Conservation (phyloP, 495 filamentous ascomycete genomes). For the Neurospora sublineolata region DNA sequence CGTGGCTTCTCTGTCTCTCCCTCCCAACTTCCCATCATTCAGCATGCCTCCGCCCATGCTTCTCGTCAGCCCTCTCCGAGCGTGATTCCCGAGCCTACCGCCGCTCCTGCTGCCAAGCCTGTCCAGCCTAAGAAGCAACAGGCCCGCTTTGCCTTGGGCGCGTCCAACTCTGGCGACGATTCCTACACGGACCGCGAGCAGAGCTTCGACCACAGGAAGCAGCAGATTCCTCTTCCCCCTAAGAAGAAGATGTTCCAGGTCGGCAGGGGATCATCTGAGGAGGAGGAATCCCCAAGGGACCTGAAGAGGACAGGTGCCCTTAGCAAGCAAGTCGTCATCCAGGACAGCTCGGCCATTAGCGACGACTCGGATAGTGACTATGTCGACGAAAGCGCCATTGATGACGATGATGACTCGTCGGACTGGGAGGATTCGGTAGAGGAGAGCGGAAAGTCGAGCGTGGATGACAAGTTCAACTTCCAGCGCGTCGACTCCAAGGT, state of each 20-base stretch:
- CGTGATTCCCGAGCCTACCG: constrained; percentile 32
- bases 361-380: constrained; percentile 63
- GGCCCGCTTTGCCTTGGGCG: constrained; percentile 45
- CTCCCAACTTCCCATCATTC: constrained; percentile 56
- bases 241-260: constrained; percentile 69
- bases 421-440: constrained; percentile 93
- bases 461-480: constrained; percentile 71
- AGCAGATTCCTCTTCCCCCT: constrained; percentile 34
- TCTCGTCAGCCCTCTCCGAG: constrained; percentile 15
- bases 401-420: constrained; percentile 76
- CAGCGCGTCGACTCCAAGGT: constrained; percentile 81
- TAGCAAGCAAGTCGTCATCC: constrained; percentile 59
- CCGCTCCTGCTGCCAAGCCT: constrained; percentile 36
- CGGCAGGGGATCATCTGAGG: constrained; percentile 66
- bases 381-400: constrained; percentile 71
- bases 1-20: constrained; percentile 88
- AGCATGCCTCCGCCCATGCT: constrained; percentile 16
- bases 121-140: constrained; percentile 39
- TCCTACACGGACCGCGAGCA: constrained; percentile 33
- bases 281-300: constrained; percentile 62
- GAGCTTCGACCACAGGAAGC: constrained; percentile 37
- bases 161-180: constrained; percentile 33
- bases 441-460: constrained; percentile 68
- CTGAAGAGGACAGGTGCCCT: constrained; percentile 79
- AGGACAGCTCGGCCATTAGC: constrained; percentile 48